Base-by-base conservation (phyloP, 257 asterid genomes). In the Petunia secreta region DNA sequence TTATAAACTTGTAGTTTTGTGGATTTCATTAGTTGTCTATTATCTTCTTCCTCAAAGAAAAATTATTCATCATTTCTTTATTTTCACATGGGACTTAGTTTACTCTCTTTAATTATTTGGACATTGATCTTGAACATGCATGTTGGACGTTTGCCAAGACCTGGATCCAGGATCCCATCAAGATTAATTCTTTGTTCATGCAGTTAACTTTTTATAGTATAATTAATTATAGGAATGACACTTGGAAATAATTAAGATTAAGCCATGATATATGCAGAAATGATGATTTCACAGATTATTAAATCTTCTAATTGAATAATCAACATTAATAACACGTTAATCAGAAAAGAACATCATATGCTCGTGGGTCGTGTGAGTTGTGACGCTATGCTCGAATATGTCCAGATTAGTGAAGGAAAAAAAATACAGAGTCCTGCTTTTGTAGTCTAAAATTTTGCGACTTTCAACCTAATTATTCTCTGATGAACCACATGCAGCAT, bases 221-320 rank as follows among this genome's bases (percentile, higher is more conserved):
- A 52, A 48, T 48, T 25, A 10, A 34, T 44, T 68, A 43, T 34
- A 6, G n/a, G 77, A 71, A 71, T 71, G 44, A 71, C 60, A 48
- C 41, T 8, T 1, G 10, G 16, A 43, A 67, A 41, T 67, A 67
- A 41, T 67, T 67, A 67, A n/a, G 76, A 69, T 69, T 46, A 69
- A 69, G n/a, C 9, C n/a, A 14, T 0, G 40, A 68, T 6, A 25
- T 25, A 25, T 25, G 25, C 25, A 6, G 5, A 6, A 8, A 7
- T 8, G 1, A 40, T 25, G 77, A 48, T 25, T 25, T 34, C 62
- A 11, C 6, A 2, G 60, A 48, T 48, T 46, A 71, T 34, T 48
- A 50, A 25, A 71, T 34, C 59, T 71, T 38, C 16, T 25, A 46
- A 46, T 46, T n/a, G 16, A 69, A 46, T 48, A 69, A 69, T 69